Conservation (phyloP, 768 basidiomycete species). For the Boletus insuetus region DNA sequence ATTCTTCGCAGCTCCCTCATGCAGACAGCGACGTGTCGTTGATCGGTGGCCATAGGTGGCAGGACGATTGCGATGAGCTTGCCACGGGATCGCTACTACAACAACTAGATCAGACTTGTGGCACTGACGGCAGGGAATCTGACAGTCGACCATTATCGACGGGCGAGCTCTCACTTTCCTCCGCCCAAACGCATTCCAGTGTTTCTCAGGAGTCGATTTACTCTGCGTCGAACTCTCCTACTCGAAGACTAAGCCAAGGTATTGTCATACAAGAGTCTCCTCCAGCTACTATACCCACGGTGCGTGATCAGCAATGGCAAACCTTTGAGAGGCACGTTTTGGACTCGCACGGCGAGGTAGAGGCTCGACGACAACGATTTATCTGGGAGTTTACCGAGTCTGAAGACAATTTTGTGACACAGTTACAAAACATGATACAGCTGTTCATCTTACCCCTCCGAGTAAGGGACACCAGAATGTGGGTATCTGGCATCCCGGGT, state of each 20-base stretch:
- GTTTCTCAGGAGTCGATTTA: slow-evolving; percentile 28
- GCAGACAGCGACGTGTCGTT: slow-evolving; percentile 50
- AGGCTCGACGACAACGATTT: slow-evolving; percentile 62
- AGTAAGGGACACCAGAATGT: slow-evolving; percentile 61
- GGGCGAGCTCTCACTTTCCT: slow-evolving; percentile 11
- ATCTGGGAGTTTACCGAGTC: slow-evolving; percentile 67
- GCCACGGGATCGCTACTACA: slow-evolving; percentile 31
- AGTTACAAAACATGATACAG: slow-evolving; percentile 61
- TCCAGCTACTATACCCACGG: neutral
- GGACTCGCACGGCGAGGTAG: slow-evolving; percentile 42
- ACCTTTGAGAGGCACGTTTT: slow-evolving; percentile 19
- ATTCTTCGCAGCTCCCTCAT: slow-evolving; percentile 25
- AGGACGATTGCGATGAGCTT: slow-evolving; percentile 34
- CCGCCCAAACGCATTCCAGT: slow-evolving; percentile 12
- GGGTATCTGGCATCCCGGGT: slow-evolving; percentile 79
- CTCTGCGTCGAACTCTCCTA: slow-evolving; percentile 15
- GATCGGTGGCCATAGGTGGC: slow-evolving; percentile 39
- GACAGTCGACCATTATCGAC: slow-evolving; percentile 1
- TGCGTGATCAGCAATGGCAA: slow-evolving; percentile 24
- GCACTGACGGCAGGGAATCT: neutral
- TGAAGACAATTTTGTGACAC: slow-evolving; percentile 67
- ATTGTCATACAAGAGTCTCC: slow-evolving; percentile 9
- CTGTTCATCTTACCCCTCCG: slow-evolving; percentile 79
- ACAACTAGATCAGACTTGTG: slow-evolving; percentile 4
- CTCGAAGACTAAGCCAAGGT: slow-evolving; percentile 7